phyloP scores from a whole-genome alignment of 2,329 filamentous ascomycete species.

The Arthrobotrys entomopaga region DNA sequence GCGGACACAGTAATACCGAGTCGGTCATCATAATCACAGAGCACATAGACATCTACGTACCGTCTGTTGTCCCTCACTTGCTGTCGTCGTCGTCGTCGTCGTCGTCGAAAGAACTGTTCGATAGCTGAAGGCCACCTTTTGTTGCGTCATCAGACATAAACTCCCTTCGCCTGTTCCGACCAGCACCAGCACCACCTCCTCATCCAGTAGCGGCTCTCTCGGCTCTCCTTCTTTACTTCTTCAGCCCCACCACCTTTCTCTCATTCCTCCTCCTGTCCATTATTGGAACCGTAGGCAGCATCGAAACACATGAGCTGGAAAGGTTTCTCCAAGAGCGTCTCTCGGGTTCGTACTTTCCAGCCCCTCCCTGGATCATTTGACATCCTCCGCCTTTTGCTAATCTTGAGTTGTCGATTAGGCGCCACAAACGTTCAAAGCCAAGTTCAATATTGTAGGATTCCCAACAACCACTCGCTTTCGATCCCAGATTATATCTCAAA shows the following conservation, averaged over 20 bases:
- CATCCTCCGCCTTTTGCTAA: conserved; percentile 60
- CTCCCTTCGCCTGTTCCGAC: conserved; percentile 12
- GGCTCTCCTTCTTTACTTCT: conserved; percentile 17
- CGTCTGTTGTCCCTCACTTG: not conserved
- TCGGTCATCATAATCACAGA: not conserved
- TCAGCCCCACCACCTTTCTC: conserved; percentile 28
- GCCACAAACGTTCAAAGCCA: conserved; percentile 88
- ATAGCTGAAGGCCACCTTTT: conserved; percentile 16
- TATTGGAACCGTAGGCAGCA: conserved; percentile 8
- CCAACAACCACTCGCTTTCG: not conserved
- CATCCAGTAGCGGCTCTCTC: not conserved
- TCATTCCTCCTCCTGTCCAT: conserved; percentile 17
- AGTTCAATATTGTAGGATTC: conserved; percentile 80
- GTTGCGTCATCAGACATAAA: conserved; percentile 55
- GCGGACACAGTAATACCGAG: not conserved
- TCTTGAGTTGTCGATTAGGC: conserved; percentile 66
- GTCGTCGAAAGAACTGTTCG: not conserved
- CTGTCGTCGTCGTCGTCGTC: not conserved
- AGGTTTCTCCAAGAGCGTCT: conserved; percentile 89
- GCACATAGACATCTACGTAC: not conserved
- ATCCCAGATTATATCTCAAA: not conserved
- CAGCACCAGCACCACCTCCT: conserved; percentile 35
- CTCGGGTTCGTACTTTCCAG: conserved; percentile 71
- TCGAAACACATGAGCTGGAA: conserved; percentile 84
- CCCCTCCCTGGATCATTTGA: not conserved